Conservation (phyloP, 148 eudicot genomes). For the Spergularia marina region DNA sequence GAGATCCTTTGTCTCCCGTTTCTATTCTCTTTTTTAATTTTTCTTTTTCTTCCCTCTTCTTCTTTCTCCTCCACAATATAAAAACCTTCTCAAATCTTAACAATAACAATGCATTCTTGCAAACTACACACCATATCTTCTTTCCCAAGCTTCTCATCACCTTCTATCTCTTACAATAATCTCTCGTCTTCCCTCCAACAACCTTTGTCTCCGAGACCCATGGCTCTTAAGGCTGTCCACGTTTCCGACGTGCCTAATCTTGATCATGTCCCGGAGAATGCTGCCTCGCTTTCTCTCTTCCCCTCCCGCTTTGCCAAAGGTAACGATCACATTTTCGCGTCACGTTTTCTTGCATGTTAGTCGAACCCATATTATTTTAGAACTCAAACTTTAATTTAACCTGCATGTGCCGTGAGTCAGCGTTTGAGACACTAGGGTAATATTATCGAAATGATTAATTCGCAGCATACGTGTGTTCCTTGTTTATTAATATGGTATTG, state of each 20-base stretch:
- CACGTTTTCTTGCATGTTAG: no score
- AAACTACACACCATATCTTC: background rate
- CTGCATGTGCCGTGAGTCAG: no score
- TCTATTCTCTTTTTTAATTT: background rate
- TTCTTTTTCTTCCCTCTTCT: background rate
- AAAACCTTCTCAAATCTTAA: background rate
- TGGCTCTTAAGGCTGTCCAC: conserved; percentile 54
- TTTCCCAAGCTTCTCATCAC: background rate
- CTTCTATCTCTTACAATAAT: background rate
- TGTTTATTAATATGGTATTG: no score
- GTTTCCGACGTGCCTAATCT: conserved; percentile 52
- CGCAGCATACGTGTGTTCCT: no score
- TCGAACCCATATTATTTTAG: no score
- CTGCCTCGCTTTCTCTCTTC: conserved; percentile 40
- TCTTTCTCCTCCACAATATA: conserved; percentile 9
- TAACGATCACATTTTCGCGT: background rate
- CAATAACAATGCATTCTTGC: conserved; percentile 14
- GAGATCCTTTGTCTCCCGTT: background rate
- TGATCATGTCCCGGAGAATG: conserved; percentile 42
- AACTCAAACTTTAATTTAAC: no score
- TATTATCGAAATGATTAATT: background rate
- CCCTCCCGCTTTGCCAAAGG: conserved; percentile 43
- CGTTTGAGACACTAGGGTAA: background rate
- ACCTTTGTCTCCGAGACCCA: background rate
- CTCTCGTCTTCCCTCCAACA: background rate